Evolutionary conservation across 2,329 filamentous ascomycete species (phyloP).

Genomic region (Verticillium tricorpus): DNA sequence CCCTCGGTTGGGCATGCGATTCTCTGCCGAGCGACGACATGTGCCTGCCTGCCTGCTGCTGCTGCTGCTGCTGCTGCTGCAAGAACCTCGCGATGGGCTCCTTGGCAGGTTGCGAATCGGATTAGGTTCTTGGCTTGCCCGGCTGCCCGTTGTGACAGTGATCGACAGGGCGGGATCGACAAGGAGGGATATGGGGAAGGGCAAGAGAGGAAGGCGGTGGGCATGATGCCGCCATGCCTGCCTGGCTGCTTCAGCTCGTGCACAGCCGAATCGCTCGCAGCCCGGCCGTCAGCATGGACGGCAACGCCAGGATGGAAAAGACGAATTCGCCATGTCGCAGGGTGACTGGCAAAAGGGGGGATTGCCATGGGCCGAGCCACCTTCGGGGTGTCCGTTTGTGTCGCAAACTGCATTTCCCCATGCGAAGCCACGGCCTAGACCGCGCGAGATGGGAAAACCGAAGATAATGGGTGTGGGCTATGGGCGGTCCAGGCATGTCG

Average conservation of each 20-base stretch:
- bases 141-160: not conserved
- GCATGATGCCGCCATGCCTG: not conserved
- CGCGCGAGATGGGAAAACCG: not conserved
- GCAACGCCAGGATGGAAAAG: not conserved
- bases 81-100: not conserved
- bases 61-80: no score
- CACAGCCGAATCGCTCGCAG: not conserved
- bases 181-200: not conserved
- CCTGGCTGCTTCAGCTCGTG: not conserved
- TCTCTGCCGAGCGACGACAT: not conserved
- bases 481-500: not conserved
- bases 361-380: not conserved
- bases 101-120: not conserved
- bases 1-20: not conserved
- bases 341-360: not conserved
- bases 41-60: not conserved
- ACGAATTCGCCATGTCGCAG: not conserved
- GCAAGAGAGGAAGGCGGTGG: not conserved
- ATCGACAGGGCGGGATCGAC: not conserved
- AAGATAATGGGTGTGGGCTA: not conserved
- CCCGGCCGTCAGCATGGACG: not conserved
- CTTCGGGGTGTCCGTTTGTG: not conserved
- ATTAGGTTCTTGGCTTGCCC: no score
- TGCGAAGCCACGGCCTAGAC: not conserved
- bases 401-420: not conserved